These are phyloP conservation scores for Suhomyces prunicola DNA, from an alignment of 805 yeast genomes.

Conservation along the genomic window DNA sequence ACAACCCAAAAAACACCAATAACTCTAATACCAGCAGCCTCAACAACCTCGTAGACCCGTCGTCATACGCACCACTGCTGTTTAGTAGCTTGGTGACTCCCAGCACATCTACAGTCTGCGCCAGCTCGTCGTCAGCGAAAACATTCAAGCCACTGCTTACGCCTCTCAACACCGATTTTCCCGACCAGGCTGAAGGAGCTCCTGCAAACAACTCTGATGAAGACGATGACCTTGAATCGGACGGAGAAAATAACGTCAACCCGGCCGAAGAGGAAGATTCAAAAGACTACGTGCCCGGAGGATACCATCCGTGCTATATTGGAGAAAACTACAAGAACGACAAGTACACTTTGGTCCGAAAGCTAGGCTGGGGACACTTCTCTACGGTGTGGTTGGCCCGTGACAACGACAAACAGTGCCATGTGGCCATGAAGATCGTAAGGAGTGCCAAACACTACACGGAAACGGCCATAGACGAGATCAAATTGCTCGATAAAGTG, in stretches of 20 bases:
- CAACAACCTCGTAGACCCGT: constrained; percentile 5
- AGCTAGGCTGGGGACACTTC: constrained; percentile 98
- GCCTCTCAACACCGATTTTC: constrained; percentile 36
- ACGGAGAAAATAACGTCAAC: constrained; percentile 25
- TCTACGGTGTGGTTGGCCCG: constrained; percentile 92
- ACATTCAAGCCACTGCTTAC: constrained; percentile 35
- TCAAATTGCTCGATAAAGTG: constrained; percentile 68
- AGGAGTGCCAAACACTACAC: constrained; percentile 87
- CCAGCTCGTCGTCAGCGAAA: constrained; percentile 31
- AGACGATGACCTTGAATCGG: constrained; percentile 14
- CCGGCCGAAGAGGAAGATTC: constrained; percentile 75
- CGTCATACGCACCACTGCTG: constrained; percentile 10
- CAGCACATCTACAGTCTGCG: constrained; percentile 27
- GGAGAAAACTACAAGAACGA: constrained; percentile 82
- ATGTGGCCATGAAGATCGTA: constrained; percentile 93
- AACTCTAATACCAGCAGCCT: constrained; percentile 12
- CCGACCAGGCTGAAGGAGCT: constrained; percentile 9
- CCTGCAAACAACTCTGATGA: constrained; percentile 12
- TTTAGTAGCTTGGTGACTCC: constrained; percentile 20
- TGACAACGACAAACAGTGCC: constrained; percentile 52
- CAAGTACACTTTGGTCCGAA: constrained; percentile 77
- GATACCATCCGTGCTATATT: constrained; percentile 89
- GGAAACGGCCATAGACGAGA: constrained; percentile 93
- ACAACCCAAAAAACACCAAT: not conserved
- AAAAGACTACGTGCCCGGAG: constrained; percentile 86